Evolutionary conservation across 139 green algal genomes (phyloP).

Genomic region (Astrephomene gubernaculifera): DNA sequence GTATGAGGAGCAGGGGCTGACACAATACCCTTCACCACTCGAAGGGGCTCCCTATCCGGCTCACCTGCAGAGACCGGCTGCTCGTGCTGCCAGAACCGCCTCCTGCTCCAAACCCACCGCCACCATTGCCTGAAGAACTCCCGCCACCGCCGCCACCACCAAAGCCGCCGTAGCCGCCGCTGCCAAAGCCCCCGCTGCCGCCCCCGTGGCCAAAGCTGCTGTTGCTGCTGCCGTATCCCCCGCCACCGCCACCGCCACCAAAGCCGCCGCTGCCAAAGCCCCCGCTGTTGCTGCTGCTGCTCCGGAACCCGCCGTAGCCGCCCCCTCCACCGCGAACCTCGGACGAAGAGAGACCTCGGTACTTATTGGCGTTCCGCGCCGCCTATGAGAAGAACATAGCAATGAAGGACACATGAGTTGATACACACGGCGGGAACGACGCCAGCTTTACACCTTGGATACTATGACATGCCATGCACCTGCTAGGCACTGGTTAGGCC

Average conservation of each 20-base stretch:
- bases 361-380: conserved; percentile 78
- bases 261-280: conserved; percentile 44
- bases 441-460: too few species aligned
- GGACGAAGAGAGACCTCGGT: conserved; percentile 75
- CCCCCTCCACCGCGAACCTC: conserved; percentile 50
- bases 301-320: neutral
- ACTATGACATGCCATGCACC: too few species aligned
- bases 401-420: too few species aligned
- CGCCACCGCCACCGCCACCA: conserved; percentile 18
- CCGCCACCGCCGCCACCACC: neutral
- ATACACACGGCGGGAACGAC: too few species aligned
- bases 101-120: neutral
- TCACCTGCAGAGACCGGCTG: too few species aligned
- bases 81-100: too few species aligned
- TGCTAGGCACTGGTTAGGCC: too few species aligned
- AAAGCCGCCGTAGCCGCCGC: neutral
- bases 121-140: neutral
- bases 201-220: neutral
- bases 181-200: neutral
- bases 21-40: too few species aligned
- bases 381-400: conserved; percentile 54
- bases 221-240: conserved; percentile 11
- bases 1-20: too few species aligned
- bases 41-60: too few species aligned
- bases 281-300: neutral